phyloP scores from a whole-genome alignment of 129 eudicot species.

The Pseudognaphalium luteoalbum region DNA sequence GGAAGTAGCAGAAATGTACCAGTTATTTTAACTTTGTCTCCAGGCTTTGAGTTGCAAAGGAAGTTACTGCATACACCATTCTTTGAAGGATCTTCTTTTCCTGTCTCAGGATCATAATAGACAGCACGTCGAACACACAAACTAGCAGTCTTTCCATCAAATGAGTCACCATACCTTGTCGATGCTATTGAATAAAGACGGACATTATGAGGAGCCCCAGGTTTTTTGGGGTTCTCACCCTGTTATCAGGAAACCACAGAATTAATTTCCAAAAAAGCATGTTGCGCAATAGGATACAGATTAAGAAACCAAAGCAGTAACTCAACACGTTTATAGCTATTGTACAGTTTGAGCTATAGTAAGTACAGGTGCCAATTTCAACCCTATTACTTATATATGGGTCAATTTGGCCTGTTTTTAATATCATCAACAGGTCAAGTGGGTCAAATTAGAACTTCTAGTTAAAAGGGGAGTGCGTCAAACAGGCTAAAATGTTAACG shows the following conservation, averaged over 20 bases:
- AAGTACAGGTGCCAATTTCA: background rate
- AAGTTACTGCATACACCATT: conserved; percentile 95
- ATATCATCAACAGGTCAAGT: background rate
- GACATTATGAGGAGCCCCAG: conserved; percentile 87
- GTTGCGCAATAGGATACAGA: background rate
- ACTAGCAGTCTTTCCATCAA: conserved; percentile 94
- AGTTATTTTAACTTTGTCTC: conserved; percentile 84
- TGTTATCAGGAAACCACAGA: conserved; percentile 15
- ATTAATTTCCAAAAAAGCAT: background rate
- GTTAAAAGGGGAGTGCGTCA: background rate
- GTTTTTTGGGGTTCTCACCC: conserved; percentile 99
- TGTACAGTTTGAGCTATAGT: background rate
- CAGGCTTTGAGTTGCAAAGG: conserved; percentile 91
- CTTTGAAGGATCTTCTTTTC: conserved; percentile 92
- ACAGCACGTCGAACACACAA: conserved; percentile 96
- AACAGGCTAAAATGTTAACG: background rate
- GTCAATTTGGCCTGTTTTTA: background rate
- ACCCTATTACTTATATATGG: background rate
- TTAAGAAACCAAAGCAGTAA: background rate
- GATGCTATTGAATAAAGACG: conserved; percentile 98
- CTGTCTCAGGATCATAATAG: conserved; percentile 92
- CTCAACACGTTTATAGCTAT: background rate
- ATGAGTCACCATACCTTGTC: conserved; percentile 88
- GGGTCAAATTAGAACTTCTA: background rate
- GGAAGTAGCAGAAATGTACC: conserved; percentile 40